phyloP scores from a whole-genome alignment of 31 red algal genomes.

The Endocladia muricata region DNA sequence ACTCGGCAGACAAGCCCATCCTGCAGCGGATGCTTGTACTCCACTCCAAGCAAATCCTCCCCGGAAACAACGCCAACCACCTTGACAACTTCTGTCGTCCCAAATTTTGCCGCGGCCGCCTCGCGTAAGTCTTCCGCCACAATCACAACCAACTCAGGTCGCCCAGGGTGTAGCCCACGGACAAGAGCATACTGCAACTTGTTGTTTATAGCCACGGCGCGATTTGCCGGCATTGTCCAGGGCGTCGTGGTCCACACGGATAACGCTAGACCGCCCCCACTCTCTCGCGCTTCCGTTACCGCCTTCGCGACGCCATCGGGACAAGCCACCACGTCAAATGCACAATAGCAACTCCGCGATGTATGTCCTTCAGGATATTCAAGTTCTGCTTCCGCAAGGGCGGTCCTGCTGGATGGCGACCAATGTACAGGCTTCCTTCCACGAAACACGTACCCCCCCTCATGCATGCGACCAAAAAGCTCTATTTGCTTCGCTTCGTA shows the following conservation, averaged over 20 bases:
- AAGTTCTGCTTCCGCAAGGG: slow-evolving; percentile 97
- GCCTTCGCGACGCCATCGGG: slow-evolving; percentile 10
- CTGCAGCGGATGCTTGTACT: slow-evolving; percentile 81
- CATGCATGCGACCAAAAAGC: slow-evolving; percentile 92
- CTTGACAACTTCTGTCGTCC: slow-evolving; percentile 3
- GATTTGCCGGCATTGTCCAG: slow-evolving; percentile 99
- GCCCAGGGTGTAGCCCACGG: slow-evolving; percentile 26
- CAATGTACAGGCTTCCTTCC: slow-evolving; percentile 98
- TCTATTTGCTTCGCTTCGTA: slow-evolving; percentile 94
- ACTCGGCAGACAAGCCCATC: slow-evolving; percentile 52
- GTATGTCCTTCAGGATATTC: slow-evolving; percentile 97
- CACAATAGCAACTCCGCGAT: slow-evolving; percentile 85
- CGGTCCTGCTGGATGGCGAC: slow-evolving; percentile 90
- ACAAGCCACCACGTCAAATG: slow-evolving; percentile 31
- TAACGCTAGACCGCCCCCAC: slow-evolving; percentile 39
- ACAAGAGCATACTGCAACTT: slow-evolving; percentile 72
- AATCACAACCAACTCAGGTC: slow-evolving; percentile 51
- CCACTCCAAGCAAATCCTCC: slow-evolving; percentile 67
- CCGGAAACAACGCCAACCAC: slow-evolving; percentile 44
- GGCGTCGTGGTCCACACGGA: slow-evolving; percentile 98
- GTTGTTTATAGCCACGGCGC: slow-evolving; percentile 86
- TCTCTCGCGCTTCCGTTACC: slow-evolving; percentile 11
- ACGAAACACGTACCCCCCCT: slow-evolving; percentile 90
- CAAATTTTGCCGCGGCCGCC: slow-evolving; percentile 37
- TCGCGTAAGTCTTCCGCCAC: slow-evolving; percentile 78